Conservation (phyloP, 495 filamentous ascomycete species). For the Aspergillus indologenus region DNA sequence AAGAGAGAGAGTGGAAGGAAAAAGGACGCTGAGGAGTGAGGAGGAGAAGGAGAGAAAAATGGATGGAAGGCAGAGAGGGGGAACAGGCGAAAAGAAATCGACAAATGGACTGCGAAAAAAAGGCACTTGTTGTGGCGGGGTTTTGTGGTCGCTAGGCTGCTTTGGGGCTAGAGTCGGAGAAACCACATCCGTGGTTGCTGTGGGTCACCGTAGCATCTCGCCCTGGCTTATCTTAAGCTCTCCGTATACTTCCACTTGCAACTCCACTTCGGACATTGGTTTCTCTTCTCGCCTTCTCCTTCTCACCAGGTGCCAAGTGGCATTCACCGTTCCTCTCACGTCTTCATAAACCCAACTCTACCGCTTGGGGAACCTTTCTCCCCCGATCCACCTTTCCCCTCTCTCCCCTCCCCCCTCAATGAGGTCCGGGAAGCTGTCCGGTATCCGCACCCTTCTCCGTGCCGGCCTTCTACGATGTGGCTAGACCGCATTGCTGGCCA, state of each 20-base stretch:
- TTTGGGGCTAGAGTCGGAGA: slow-evolving; percentile 30
- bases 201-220: slow-evolving; percentile 11
- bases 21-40: slow-evolving; percentile 13
- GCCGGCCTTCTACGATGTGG: slow-evolving; percentile 60
- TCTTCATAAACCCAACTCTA: too few species aligned
- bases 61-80: slow-evolving; percentile 18
- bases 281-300: not conserved
- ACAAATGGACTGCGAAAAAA: slow-evolving; percentile 32
- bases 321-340: too few species aligned
- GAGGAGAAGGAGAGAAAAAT: slow-evolving; percentile 21
- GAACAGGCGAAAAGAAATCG: slow-evolving; percentile 24
- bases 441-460: slow-evolving; percentile 16
- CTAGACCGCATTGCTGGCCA: slow-evolving; percentile 80
- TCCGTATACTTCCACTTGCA: too few species aligned
- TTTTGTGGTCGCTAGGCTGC: slow-evolving; percentile 30
- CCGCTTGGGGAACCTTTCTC: too few species aligned
- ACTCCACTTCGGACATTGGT: too few species aligned
- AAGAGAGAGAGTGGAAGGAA: slow-evolving; percentile 14
- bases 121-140: slow-evolving; percentile 39
- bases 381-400: not conserved
- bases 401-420: not conserved
- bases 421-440: slow-evolving; percentile 10
- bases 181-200: slow-evolving; percentile 8
- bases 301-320: not conserved
- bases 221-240: slow-evolving; percentile 2